phyloP scores from a whole-genome alignment of 176 grass and related monocot genomes.

The Calamus simplicifolius region DNA sequence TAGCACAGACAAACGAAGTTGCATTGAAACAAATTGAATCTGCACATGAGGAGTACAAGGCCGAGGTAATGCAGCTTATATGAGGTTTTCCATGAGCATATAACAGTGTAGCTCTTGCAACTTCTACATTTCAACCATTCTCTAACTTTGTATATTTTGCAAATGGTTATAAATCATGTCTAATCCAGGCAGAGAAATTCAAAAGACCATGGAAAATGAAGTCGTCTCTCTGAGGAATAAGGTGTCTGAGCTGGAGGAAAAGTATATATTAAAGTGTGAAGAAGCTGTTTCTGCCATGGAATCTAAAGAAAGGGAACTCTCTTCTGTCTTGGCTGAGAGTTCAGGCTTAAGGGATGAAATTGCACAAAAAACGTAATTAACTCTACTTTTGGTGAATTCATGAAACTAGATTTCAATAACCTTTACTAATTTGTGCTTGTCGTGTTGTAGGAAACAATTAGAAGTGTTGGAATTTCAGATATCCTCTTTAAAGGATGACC shows the following conservation, averaged over 20 bases:
- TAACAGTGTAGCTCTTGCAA: no score
- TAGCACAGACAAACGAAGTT: slow-evolving; percentile 77
- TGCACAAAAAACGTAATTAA: slow-evolving; percentile 64
- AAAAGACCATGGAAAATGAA: slow-evolving; percentile 67
- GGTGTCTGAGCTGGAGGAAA: slow-evolving; percentile 67
- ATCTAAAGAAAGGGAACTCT: slow-evolving; percentile 72
- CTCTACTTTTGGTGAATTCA: background rate
- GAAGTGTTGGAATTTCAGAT: slow-evolving; percentile 52
- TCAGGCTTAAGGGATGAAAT: slow-evolving; percentile 54
- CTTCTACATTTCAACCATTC: no score
- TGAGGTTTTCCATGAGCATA: slow-evolving; percentile 3
- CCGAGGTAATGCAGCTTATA: slow-evolving; percentile 48
- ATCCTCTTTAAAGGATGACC: slow-evolving; percentile 55
- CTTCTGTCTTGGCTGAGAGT: slow-evolving; percentile 57
- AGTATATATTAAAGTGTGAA: slow-evolving; percentile 65
- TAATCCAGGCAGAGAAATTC: slow-evolving; percentile 53
- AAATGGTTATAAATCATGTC: background rate
- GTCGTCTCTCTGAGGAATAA: slow-evolving; percentile 62
- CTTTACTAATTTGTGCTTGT: slow-evolving; percentile 3
- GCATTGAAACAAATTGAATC: slow-evolving; percentile 88
- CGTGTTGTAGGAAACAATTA: slow-evolving; percentile 34
- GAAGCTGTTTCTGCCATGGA: slow-evolving; percentile 52
- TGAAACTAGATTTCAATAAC: no score
- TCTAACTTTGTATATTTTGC: no score
- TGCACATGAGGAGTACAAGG: slow-evolving; percentile 64